phyloP scores from a whole-genome alignment of 2,329 filamentous ascomycete species.

The Pseudogymnoascus sp. region DNA sequence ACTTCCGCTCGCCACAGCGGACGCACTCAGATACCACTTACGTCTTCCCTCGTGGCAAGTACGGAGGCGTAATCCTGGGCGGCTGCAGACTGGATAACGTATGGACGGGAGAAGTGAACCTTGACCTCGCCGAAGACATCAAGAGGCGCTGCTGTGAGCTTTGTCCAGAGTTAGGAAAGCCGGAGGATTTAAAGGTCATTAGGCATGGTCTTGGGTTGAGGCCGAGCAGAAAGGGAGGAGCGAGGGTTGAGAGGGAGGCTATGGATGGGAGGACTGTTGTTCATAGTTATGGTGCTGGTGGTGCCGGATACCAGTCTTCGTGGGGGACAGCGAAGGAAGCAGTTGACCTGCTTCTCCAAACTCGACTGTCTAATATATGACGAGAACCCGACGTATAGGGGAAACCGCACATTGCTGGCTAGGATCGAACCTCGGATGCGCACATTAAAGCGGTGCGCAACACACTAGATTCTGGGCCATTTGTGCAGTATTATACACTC shows the following conservation, averaged over 20 bases:
- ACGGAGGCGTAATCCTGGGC: constrained; percentile 30
- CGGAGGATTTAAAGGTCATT: constrained; percentile 30
- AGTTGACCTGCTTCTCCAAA: constrained; percentile 18
- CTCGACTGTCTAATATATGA: neutral
- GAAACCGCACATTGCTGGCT: neutral
- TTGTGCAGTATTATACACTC: neutral
- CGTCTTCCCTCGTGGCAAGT: constrained; percentile 36
- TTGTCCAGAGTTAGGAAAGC: constrained; percentile 28
- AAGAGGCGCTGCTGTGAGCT: constrained; percentile 30
- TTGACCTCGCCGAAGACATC: constrained; percentile 29
- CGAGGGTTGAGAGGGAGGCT: constrained; percentile 28
- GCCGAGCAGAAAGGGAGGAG: constrained; percentile 20
- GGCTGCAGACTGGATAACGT: constrained; percentile 29
- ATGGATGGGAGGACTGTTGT: constrained; percentile 23
- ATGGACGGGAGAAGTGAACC: constrained; percentile 28
- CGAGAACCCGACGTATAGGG: neutral
- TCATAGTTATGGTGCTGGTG: constrained; percentile 40
- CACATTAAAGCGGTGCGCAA: neutral
- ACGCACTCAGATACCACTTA: constrained; percentile 37
- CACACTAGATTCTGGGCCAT: neutral
- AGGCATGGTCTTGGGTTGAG: constrained; percentile 30
- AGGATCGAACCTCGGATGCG: neutral
- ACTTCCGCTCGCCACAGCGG: constrained; percentile 35
- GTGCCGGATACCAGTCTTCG: constrained; percentile 38
- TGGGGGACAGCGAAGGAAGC: constrained; percentile 22